Conservation (phyloP, 2,329 filamentous ascomycete species). For the Thielaviopsis punctulata region DNA sequence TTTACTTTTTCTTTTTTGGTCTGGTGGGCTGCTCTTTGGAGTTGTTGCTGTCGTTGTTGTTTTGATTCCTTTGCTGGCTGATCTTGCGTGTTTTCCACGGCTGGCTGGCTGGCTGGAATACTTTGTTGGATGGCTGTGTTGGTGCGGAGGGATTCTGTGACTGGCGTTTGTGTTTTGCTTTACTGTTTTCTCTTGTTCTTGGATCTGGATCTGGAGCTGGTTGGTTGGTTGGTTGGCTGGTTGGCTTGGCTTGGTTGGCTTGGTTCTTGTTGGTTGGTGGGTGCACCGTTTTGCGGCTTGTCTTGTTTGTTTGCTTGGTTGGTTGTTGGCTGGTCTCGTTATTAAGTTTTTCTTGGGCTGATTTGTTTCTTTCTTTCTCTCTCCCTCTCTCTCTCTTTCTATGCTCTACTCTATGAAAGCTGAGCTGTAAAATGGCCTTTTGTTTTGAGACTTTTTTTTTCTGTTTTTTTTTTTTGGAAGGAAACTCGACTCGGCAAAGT, state of each 20-base stretch:
- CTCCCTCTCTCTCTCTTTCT: background rate
- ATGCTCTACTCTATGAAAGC: background rate
- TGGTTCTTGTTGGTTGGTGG: background rate
- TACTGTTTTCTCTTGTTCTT: no score
- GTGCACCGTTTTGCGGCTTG: background rate
- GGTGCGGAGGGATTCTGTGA: background rate
- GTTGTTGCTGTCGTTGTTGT: no score
- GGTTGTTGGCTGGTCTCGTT: background rate
- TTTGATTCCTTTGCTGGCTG: no score
- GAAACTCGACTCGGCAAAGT: conserved; percentile 3
- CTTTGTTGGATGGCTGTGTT: no score
- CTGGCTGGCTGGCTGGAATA: no score
- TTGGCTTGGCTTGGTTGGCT: no score
- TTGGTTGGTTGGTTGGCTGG: no score
- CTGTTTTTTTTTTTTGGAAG: conserved; percentile 4
- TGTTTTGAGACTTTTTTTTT: conserved; percentile 1
- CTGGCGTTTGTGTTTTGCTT: background rate
- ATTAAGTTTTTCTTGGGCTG: conserved; percentile 3
- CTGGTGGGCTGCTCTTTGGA: background rate
- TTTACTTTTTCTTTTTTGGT: background rate
- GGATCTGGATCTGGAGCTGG: no score
- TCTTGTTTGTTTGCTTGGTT: background rate
- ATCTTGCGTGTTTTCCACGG: no score
- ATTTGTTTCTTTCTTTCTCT: conserved; percentile 8
- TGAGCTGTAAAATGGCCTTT: no score